Evolutionary conservation across 257 asterid species (phyloP).

Genomic region (Fraxinus cuspidata): DNA sequence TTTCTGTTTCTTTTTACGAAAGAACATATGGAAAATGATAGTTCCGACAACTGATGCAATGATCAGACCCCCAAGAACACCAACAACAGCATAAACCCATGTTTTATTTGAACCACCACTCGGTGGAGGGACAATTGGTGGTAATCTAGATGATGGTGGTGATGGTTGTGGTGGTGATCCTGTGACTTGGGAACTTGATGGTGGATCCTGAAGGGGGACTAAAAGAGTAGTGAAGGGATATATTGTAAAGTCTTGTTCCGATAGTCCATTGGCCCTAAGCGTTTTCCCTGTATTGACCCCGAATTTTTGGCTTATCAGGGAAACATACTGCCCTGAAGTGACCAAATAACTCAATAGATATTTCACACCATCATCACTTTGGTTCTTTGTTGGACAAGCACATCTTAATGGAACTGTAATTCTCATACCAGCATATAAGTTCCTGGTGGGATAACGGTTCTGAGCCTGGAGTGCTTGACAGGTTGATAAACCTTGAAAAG

Average conservation of each 20-base stretch:
- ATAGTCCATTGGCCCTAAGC: conserved; percentile 57
- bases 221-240: conserved; percentile 67
- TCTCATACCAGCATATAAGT: conserved; percentile 31
- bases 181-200: conserved; percentile 42
- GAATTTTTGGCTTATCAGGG: conserved; percentile 34
- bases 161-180: conserved; percentile 58
- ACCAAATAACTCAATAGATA: conserved; percentile 62
- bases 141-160: conserved; percentile 33
- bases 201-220: conserved; percentile 67
- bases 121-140: conserved; percentile 32
- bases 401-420: conserved; percentile 74
- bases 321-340: conserved; percentile 35
- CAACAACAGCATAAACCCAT: conserved; percentile 65
- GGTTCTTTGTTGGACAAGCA: conserved; percentile 76
- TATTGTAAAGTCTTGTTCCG: conserved; percentile 30
- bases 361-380: conserved; percentile 47
- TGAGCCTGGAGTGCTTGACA: conserved; percentile 64
- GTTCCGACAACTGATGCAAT: conserved; percentile 27
- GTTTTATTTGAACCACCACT: conserved; percentile 45
- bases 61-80: conserved; percentile 54
- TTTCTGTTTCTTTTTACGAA: conserved; percentile 34
- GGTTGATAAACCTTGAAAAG: conserved; percentile 65
- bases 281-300: conserved; percentile 33
- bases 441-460: conserved; percentile 20
- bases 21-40: conserved; percentile 28